Evolutionary conservation across 2,329 filamentous ascomycete genomes (phyloP).

Genomic region (Penicillium oxalicum): DNA sequence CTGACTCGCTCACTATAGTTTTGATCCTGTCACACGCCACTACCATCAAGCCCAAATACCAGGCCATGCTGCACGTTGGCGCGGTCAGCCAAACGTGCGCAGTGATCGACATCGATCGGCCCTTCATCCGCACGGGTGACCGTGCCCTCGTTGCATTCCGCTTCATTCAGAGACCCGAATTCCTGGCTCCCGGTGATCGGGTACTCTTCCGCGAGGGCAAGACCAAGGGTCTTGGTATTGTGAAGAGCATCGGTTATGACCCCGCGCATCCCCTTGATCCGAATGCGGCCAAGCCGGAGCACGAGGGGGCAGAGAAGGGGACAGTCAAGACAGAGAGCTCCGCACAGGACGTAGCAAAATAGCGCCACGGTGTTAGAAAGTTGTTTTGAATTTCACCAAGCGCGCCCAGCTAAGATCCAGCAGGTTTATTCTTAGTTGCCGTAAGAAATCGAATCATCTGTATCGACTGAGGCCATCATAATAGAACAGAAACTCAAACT

Average conservation of each 20-base stretch:
- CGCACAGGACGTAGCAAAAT: not conserved
- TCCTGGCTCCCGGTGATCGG: constrained; percentile 78
- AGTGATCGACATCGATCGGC: constrained; percentile 96
- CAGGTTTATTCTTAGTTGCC: too few relatives aligned
- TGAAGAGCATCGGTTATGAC: constrained; percentile 88
- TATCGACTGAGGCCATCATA: too few relatives aligned
- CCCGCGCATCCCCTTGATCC: constrained; percentile 48
- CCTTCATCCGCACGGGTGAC: constrained; percentile 89
- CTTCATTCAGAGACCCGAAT: constrained; percentile 92
- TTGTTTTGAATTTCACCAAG: too few relatives aligned
- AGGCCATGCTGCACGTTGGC: constrained; percentile 96
- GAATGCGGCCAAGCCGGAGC: constrained; percentile 20
- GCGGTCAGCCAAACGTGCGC: constrained; percentile 92
- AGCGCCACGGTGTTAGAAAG: not conserved
- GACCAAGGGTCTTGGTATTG: constrained; percentile 91
- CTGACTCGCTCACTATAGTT: constrained; percentile 46
- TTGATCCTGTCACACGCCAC: constrained; percentile 93
- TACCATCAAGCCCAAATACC: constrained; percentile 93
- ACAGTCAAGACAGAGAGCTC: not conserved
- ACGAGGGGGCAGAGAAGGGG: constrained; percentile 14
- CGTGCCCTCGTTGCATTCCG: constrained; percentile 90
- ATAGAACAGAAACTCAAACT: too few relatives aligned
- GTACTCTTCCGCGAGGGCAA: constrained; percentile 89
- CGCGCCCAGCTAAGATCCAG: too few relatives aligned
- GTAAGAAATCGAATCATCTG: too few relatives aligned